These are phyloP conservation scores for Puccinellia tenuiflora DNA, from an alignment of 176 grass and related monocot genomes.

Conservation along the genomic window DNA sequence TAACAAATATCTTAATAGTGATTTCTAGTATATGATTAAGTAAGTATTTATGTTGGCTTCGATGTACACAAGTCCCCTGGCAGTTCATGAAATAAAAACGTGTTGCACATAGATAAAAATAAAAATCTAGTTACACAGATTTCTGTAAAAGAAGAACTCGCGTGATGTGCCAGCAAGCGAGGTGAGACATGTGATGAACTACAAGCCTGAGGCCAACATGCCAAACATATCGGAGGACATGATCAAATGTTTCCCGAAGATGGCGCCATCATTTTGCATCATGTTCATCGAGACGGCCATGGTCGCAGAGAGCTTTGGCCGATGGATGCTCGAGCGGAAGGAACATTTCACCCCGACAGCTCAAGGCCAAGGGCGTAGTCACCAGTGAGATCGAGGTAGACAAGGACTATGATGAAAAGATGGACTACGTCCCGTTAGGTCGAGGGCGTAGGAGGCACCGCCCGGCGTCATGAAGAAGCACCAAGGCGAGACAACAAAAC, in stretches of 20 bases:
- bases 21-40: no score
- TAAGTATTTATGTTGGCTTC: no score
- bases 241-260: neutral
- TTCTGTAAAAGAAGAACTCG: neutral
- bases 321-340: neutral
- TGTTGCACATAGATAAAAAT: no score
- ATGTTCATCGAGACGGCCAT: neutral
- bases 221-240: neutral
- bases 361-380: neutral
- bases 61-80: no score
- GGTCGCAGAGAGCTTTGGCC: neutral
- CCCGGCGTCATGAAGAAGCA: neutral
- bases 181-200: neutral
- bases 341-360: neutral
- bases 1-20: no score
- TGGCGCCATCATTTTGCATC: neutral
- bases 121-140: no score
- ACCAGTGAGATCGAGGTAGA: neutral
- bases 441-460: neutral
- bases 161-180: neutral
- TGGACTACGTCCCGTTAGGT: neutral
- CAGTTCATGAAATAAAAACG: no score
- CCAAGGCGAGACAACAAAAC: neutral
- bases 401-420: neutral
- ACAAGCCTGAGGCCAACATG: neutral